These are phyloP conservation scores for Hanseniaspora uvarum DNA, from an alignment of 1,139 yeast genomes.

Conservation along the genomic window DNA sequence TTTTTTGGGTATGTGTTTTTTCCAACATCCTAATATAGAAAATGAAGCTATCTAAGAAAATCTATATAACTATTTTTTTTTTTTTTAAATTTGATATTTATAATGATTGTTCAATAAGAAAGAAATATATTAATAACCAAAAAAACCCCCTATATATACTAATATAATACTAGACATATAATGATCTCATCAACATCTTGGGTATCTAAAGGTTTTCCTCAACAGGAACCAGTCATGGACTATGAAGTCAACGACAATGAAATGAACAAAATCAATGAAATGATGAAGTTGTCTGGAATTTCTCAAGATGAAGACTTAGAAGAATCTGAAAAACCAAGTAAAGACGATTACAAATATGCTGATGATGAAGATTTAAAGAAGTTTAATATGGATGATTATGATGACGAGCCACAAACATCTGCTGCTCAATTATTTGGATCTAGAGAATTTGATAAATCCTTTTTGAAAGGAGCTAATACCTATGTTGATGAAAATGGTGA, in stretches of 20 bases:
- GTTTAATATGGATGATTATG: constrained; percentile 77
- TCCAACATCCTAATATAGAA: neutral
- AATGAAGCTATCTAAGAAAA: neutral
- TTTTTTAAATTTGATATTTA: too few species aligned
- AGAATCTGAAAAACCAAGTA: constrained; percentile 26
- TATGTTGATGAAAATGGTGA: constrained; percentile 49
- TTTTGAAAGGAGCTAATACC: constrained; percentile 62
- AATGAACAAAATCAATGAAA: constrained; percentile 75
- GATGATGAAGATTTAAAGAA: constrained; percentile 61
- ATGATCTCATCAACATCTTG: constrained; percentile 91
- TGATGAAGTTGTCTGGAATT: constrained; percentile 57
- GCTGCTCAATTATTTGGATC: constrained; percentile 15
- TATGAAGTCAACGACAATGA: constrained; percentile 86
- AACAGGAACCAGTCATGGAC: constrained; percentile 73
- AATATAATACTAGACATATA: neutral
- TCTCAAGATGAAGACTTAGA: constrained; percentile 37
- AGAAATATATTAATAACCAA: neutral
- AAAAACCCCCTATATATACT: neutral
- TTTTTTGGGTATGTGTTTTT: neutral
- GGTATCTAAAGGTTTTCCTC: constrained; percentile 95
- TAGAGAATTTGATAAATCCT: constrained; percentile 34
- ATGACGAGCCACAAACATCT: constrained; percentile 41
- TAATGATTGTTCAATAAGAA: neutral
- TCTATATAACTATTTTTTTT: too few species aligned
- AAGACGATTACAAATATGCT: constrained; percentile 22